phyloP scores from a whole-genome alignment of 495 filamentous ascomycete species.

The Hyaloscypha hepaticicola region DNA sequence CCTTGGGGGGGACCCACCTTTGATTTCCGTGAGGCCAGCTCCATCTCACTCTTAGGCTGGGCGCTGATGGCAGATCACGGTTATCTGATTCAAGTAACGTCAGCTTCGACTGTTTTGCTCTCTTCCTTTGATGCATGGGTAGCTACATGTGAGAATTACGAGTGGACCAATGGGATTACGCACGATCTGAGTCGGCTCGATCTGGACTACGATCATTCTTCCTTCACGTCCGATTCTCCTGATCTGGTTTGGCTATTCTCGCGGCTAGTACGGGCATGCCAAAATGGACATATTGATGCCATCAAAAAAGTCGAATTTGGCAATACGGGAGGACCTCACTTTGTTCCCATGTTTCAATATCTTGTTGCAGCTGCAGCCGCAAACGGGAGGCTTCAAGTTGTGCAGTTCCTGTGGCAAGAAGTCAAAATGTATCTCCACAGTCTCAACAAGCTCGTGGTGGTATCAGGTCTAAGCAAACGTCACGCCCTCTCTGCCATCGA shows the following conservation, averaged over 20 bases:
- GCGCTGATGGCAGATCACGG: constrained; percentile 13
- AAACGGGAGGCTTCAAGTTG: neutral
- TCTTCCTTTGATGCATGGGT: neutral
- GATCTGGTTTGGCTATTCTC: constrained; percentile 3
- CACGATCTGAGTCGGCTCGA: neutral
- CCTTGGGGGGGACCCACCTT: constrained; percentile 3
- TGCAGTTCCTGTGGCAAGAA: neutral
- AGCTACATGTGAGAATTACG: neutral
- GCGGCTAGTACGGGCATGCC: neutral
- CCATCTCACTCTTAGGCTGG: constrained; percentile 8
- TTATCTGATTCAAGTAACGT: neutral
- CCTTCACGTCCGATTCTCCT: neutral
- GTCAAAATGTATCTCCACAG: neutral
- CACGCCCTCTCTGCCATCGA: neutral
- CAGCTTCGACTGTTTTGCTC: neutral
- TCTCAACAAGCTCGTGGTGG: neutral
- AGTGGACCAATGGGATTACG: too few relatives aligned
- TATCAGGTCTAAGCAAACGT: neutral
- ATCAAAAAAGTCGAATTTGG: neutral
- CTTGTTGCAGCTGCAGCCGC: neutral
- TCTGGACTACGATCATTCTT: neutral
- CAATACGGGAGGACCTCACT: neutral
- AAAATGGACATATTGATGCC: constrained; percentile 8
- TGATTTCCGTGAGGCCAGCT: neutral
- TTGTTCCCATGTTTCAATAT: neutral